Evolutionary conservation across 768 basidiomycete genomes (phyloP), one percentile per base, ranked within the genome.

Genomic region (Dioszegia aurantiaca): DNA sequence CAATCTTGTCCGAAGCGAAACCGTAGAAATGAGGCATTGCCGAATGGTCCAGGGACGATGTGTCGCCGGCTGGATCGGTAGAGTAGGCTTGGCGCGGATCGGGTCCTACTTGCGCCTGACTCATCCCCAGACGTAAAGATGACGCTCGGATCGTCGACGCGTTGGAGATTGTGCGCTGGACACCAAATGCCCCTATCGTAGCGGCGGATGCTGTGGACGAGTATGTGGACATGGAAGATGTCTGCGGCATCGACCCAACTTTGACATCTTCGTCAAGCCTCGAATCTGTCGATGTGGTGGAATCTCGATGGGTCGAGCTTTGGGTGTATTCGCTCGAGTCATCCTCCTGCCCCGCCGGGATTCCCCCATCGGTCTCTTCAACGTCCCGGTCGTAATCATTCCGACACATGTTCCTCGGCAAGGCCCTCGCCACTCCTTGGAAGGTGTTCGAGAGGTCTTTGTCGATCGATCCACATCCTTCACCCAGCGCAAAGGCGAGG

Each of bases 1-100:
- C 92, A 56, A 95, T 89, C 78, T 90, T 93, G 77, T 90, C 85
- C 0, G 88, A 88, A 10, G 91, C 81, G n/a, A 84, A 81, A n/a
- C 91, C 92, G 68, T 95, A 94, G 65, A 85, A 87, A 33, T 78
- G 78, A 1, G 82, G 80, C 37, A 53, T 39, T 21, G 30, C 17
- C 21, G 36, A 3, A 23, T 9, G 4, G 33, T 19, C 21, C 4
- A 27, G 16, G 10, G 39, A 41, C 6, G 51, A 39, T 16, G 36
- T 14, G 23, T 39, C 26, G n/a, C 4, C 51, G 19, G 17, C 31
- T 23, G 33, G 31, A 36, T 23, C n/a, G 19, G 48, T 19, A 23
- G 21, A 21, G 46, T 14, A 12, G 26, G 27, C n/a, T n/a, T n/a
- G n/a, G n/a, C n/a, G n/a, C n/a, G n/a, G n/a, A n/a, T n/a, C n/a